Base-by-base conservation (phyloP, 257 asterid species). In the Nicotiana benthamiana region DNA sequence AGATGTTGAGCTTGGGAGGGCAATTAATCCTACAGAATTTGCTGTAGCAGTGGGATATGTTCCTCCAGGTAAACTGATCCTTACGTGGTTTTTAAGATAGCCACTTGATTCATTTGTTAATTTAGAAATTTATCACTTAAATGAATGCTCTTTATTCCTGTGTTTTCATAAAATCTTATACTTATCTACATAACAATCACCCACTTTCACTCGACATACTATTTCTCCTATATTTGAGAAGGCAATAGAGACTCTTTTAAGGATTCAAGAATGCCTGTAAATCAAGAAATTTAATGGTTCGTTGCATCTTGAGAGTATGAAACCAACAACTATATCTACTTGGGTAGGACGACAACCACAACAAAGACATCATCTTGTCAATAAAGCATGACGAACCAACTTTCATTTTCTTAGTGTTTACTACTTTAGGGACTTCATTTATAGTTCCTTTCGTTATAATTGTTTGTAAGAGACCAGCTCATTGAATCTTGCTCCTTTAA, bases 1-100 rank as follows among this genome's bases (percentile, higher is more conserved):
- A 67, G 79, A 80, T 54, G 15, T 67, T 56, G 61, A 80, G 72
- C 61, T 68, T 17, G 20, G n/a, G n/a, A 68, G 53, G 1, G 0
- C 32, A 9, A 66, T 80, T 26, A 53, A 11, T 32, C 75, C 79
- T 27, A 66, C 83, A 80, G 51, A 80, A 11, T 5, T 67, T 20
- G 56, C 70, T 20, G 46, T n/a, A n/a, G 83, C 36, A 17, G 60
- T 53, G 46, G 83, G 83, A 27, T 52, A 65, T 65, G 54, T 80
- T 60, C 83, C 83, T 66, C 83, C 79, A 80, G 83, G 83, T 80
- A 54, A 66, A 48, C 10, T 80, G 22, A 80, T 0, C 68, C 36
- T 36, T 17, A 30, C 1, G 0, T 40, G 5, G 59, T 51, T 78
- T 78, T 60, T 40, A 22, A 13, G 12, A 68, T 1, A 16, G 13